phyloP scores from a whole-genome alignment of 2,329 filamentous ascomycete species.

The Aureobasidium uvarum region DNA sequence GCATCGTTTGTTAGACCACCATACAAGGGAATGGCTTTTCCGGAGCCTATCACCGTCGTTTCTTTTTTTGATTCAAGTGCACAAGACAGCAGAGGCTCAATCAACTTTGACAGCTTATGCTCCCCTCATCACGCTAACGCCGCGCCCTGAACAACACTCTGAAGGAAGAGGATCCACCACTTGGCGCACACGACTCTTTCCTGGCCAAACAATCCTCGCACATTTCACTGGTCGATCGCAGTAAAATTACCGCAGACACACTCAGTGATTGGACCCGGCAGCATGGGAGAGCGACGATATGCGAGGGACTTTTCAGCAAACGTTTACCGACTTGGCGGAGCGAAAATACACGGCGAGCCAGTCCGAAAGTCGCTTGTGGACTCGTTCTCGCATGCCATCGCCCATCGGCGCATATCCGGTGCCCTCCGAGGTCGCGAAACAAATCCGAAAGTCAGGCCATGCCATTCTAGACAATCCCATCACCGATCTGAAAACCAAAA shows the following conservation, averaged over 20 bases:
- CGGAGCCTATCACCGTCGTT: not conserved
- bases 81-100: not conserved
- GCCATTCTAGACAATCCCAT: not conserved
- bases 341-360: not conserved
- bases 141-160: not conserved
- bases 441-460: not conserved
- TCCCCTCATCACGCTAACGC: not conserved
- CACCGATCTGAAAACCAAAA: not conserved
- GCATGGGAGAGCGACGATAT: not conserved
- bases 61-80: not conserved
- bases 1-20: not conserved
- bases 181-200: not conserved
- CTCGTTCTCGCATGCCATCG: not conserved
- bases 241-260: not conserved
- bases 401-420: not conserved
- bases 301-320: not conserved
- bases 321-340: not conserved
- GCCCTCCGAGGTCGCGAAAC: not conserved
- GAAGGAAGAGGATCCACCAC: not conserved
- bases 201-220: too few relatives aligned
- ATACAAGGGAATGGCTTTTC: not conserved
- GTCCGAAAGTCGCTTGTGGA: not conserved
- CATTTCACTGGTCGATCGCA: not conserved
- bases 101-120: constrained; percentile 6
- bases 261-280: not conserved